Evolutionary conservation across 2,329 filamentous ascomycete species (phyloP), one percentile per base, ranked within the genome.

Genomic region (Neoascochyta sp.): DNA sequence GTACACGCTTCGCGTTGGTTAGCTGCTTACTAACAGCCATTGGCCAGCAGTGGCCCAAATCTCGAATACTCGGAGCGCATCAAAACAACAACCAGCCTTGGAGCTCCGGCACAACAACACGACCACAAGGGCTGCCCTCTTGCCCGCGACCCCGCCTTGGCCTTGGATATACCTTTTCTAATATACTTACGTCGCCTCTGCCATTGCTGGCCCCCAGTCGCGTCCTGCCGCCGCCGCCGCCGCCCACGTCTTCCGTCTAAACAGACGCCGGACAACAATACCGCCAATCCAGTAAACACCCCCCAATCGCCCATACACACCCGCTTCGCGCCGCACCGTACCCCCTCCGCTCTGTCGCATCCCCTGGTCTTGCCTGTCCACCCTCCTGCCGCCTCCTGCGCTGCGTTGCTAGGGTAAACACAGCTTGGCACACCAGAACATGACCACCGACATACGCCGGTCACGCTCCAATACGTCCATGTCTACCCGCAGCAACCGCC

Each of bases 381-480:
- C n/a, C n/a, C n/a, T 19, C 27, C 38, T 15, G 12, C 16, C 29
- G 33, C 35, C 34, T 37, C 48, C 42, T 46, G 32, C 12, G 35
- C 27, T 34, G 24, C 40, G 39, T 57, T 60, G 53, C 57, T 59
- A 54, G 47, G 52, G 49, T 54, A 43, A 24, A 27, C 31, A 36
- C 36, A 27, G 32, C 29, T 35, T 39, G 36, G 36, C 36, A 34
- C 36, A 26, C 32, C 43, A 39, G 37, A 41, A 36, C 26, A 57
- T 66, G 62, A 48, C 60, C 47, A 33, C 47, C 46, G 28, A 64
- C 57, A 54, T 57, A 46, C 50, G 51, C 36, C 63, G 68, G 27
- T 69, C 69, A 31, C 60, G 67, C 16, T 69, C 67, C 14, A 69
- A 64, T 43, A 69, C 66, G 9, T 66, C 66, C 27, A 60, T 60